Base-by-base conservation (phyloP, 345 rosid species). In the Eucalyptus sp. region DNA sequence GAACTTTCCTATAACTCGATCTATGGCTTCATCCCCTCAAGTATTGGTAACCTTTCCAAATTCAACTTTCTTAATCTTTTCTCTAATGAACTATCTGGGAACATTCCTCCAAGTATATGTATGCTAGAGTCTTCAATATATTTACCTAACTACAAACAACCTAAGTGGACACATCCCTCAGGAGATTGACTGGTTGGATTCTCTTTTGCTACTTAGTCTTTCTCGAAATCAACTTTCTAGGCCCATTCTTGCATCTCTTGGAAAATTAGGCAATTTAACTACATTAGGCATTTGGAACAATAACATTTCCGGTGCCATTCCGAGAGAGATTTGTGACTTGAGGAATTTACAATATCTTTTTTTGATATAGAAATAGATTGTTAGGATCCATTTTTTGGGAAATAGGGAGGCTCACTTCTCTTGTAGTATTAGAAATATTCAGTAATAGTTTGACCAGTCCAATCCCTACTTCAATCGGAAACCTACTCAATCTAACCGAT, bases 221-320 rank as follows among this genome's bases (percentile, higher is more conserved):
- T 50, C 50, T 12, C 14, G 1, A 29, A 64, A 64, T 64, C 76
- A 64, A 14, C 76, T 64, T n/a, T 64, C 37, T 1, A 6, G 29
- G 25, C 13, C 62, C 25, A 58, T 58, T 13, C 66, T 2, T 60
- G 3, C 31, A 12, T 60, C 68, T 6, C 31, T 60, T 60, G 68
- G 16, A 27, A 60, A 27, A 27, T 27, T 60, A 6, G 68, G 68
- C 68, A 27, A 60, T 13, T 60, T 60, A 60, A 60, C 31, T 13
- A 0, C 1, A 12, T 6, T 60, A 27, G 7, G 4, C 4, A 12
- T 27, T 27, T 0, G 31, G 5, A 1, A 13, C 9, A 29, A 13
- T 62, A 27, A 6, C 7, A 15, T 62, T 29, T 62, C 16, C 1
- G 5, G 5, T 62, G 13, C 31, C 16, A 62, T 62, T 62, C 33